Base-by-base conservation (phyloP, 2,329 filamentous ascomycete genomes). In the Calonectria pseudoreteaudii region DNA sequence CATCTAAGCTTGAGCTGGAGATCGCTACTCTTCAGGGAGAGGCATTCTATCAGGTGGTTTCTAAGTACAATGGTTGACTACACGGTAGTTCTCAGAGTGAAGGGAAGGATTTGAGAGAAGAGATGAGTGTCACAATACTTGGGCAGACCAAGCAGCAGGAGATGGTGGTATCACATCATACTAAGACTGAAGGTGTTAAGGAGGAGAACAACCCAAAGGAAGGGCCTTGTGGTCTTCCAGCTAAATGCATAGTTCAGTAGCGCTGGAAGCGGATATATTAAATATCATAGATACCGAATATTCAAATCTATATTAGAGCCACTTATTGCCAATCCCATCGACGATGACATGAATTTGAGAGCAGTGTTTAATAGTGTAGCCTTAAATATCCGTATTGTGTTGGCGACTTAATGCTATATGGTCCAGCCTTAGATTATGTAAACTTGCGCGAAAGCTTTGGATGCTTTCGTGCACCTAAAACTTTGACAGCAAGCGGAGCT, bases 1-100 rank as follows among this genome's bases (percentile, higher is more conserved):
- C 97, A 62, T 87, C 89, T 18, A 83, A 87, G 11, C 89, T 91
- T 79, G 97, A 99, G 89, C 87, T 98, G 75, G 90, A 94, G 85
- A 83, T 98, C 75, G 97, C 97, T 74, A 90, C 88, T 75, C 90
- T 90, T 79, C 97, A 98, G 88, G 97, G 97, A 86, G 93, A 95
- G 89, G 83, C 87, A 68, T 99, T 98, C 88, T 98, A 94, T 86
- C 87, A 94, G 85, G 87, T 90, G 73, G 90, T 98, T 70, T 85
- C 91, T 83, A 96, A 95, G 90, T 82, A 87, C 85, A 90, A 91
- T 74, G 90, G 90, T 80, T 98, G 94, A 98, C 93, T 97, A 87
- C 90, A 94, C 93, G 93, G 88, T 75, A 85, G 3, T 31, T 10
- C 31, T 4, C 28, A 28, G 13, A 10, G 50, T 31, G 50, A 30